phyloP scores from a whole-genome alignment of 2,329 filamentous ascomycete genomes.

The Aureobasidium musti region DNA sequence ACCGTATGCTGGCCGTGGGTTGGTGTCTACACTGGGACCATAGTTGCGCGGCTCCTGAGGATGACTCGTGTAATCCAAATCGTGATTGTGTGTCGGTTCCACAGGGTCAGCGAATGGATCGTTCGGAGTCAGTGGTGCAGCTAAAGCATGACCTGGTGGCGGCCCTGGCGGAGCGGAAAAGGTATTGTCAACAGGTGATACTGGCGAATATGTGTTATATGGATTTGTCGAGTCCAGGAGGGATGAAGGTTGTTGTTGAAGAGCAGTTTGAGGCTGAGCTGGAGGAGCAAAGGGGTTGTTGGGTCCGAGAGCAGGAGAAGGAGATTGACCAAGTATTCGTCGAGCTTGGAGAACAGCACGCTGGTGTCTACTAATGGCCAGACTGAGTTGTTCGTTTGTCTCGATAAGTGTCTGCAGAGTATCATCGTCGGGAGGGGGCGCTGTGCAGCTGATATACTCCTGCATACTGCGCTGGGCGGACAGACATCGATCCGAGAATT shows the following conservation, averaged over 20 bases:
- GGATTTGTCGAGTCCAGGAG: neutral
- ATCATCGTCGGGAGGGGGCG: slow-evolving; percentile 84
- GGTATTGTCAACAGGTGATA: slow-evolving; percentile 18
- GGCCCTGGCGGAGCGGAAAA: slow-evolving; percentile 26
- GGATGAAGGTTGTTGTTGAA: neutral
- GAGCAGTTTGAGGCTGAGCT: neutral
- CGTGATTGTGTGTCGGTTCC: neutral
- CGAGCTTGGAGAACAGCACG: slow-evolving; percentile 68
- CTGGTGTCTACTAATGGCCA: slow-evolving; percentile 81
- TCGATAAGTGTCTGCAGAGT: slow-evolving; percentile 93
- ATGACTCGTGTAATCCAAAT: slow-evolving; percentile 15
- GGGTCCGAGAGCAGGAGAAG: slow-evolving; percentile 32
- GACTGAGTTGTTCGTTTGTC: slow-evolving; percentile 86
- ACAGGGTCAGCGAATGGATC: slow-evolving; percentile 27
- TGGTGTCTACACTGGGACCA: neutral
- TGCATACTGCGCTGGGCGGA: slow-evolving; percentile 80
- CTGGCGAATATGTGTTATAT: neutral
- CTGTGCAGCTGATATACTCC: slow-evolving; percentile 75
- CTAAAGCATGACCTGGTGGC: slow-evolving; percentile 5
- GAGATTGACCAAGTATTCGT: slow-evolving; percentile 43
- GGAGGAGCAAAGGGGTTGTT: neutral
- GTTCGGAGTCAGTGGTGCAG: neutral
- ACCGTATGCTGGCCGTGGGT: slow-evolving; percentile 36
- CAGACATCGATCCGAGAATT: slow-evolving; percentile 86
- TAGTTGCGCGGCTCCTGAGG: slow-evolving; percentile 28